Evolutionary conservation across 2,329 filamentous ascomycete genomes (phyloP).

Genomic region (Neonectria faginata): DNA sequence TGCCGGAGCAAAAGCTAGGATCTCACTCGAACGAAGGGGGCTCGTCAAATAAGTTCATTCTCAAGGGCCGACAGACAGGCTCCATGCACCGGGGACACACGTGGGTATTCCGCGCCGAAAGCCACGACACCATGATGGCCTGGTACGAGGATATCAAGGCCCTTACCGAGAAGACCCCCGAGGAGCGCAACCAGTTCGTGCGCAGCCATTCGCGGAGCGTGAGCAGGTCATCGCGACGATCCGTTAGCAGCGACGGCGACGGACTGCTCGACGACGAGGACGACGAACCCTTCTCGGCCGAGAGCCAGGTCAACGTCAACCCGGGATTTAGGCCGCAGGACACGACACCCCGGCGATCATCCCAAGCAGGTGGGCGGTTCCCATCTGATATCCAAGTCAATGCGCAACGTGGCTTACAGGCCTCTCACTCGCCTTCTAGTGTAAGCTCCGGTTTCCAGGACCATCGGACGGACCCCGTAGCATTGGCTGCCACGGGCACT

Average conservation of each 20-base stretch:
- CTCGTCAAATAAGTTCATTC: slow-evolving; percentile 95
- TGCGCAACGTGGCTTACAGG: slow-evolving; percentile 80
- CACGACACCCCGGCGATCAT: slow-evolving; percentile 73
- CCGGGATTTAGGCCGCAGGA: slow-evolving; percentile 63
- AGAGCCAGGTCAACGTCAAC: slow-evolving; percentile 59
- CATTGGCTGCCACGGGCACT: slow-evolving; percentile 69
- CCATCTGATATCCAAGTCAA: slow-evolving; percentile 93
- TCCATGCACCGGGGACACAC: slow-evolving; percentile 86
- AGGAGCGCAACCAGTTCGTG: slow-evolving; percentile 89
- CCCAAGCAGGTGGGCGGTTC: slow-evolving; percentile 95
- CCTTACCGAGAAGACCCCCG: slow-evolving; percentile 87
- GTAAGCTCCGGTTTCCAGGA: slow-evolving; percentile 74
- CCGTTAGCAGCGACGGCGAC: slow-evolving; percentile 81
- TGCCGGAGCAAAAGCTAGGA: slow-evolving; percentile 94
- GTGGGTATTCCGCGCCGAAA: slow-evolving; percentile 78
- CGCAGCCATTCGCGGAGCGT: slow-evolving; percentile 82
- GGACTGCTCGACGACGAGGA: slow-evolving; percentile 81
- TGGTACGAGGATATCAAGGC: slow-evolving; percentile 95
- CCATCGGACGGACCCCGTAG: slow-evolving; percentile 63
- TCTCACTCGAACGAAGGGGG: slow-evolving; percentile 86
- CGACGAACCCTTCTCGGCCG: slow-evolving; percentile 70
- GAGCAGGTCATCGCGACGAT: slow-evolving; percentile 73
- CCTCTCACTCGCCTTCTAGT: slow-evolving; percentile 83
- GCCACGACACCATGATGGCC: slow-evolving; percentile 93
- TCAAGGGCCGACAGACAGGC: slow-evolving; percentile 95